Percentiles rank a stretch among this genome's conserved stretches.
Evolutionary conservation across 768 basidiomycete species (phyloP).

Genomic region (Kwoniella dejecticola): DNA sequence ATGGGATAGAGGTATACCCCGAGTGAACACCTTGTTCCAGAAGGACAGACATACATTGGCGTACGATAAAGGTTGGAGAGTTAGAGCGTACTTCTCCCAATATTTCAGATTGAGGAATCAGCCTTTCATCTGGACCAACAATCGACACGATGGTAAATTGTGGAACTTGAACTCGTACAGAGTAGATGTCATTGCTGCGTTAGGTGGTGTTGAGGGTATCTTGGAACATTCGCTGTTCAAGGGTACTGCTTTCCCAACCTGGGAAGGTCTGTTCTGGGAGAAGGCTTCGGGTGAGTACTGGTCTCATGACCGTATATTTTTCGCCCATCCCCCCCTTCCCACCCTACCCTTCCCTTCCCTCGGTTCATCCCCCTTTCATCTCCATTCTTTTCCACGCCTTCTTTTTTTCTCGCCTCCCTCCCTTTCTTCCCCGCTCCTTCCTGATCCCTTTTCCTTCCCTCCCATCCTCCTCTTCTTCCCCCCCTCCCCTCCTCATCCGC

Average conservation of each 20-base stretch:
- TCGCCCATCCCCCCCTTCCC: neutral
- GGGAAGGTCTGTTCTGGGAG: constrained; percentile 99
- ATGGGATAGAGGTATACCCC: constrained; percentile 89
- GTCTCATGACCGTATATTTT: neutral
- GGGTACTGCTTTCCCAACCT: constrained; percentile 89
- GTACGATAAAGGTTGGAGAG: constrained; percentile 99
- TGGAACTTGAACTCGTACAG: constrained; percentile 99
- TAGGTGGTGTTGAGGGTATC: constrained; percentile 61
- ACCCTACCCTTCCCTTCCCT: neutral
- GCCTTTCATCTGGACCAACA: constrained; percentile 99
- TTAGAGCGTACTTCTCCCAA: constrained; percentile 96
- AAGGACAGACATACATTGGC: constrained; percentile 96
- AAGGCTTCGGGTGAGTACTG: constrained; percentile 52
- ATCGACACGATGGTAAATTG: constrained; percentile 91
- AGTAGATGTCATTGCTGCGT: constrained; percentile 95
- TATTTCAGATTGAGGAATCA: constrained; percentile 75
- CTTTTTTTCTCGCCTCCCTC: no score
- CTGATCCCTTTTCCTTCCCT: neutral
- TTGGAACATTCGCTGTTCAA: constrained; percentile 96
- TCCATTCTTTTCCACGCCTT: neutral
- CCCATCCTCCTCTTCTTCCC: neutral
- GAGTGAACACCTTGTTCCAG: constrained; percentile 99
- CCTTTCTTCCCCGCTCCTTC: no score
- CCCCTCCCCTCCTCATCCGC: neutral
- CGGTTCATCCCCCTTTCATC: neutral